Evolutionary conservation across 176 grass and related monocot species (phyloP).

Genomic region (Oryza brachyantha): DNA sequence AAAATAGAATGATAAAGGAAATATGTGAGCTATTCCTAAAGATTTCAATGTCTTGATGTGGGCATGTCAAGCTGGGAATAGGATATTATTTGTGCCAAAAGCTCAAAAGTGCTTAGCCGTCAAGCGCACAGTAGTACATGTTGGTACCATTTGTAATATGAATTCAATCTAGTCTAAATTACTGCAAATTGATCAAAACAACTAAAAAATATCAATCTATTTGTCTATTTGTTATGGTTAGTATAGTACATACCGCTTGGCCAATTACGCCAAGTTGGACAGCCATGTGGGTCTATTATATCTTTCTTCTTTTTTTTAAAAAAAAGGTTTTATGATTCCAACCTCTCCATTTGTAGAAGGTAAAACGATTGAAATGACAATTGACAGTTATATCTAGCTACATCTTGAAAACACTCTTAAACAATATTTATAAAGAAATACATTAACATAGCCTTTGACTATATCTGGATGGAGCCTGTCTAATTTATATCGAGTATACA

Average conservation of each 20-base stretch:
- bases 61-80: background rate
- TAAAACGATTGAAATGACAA: too few relatives aligned
- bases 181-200: background rate
- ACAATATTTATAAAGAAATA: too few relatives aligned
- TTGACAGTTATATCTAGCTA: too few relatives aligned
- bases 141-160: too few relatives aligned
- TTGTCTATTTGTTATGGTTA: background rate
- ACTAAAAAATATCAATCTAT: background rate
- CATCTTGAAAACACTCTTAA: too few relatives aligned
- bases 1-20: background rate
- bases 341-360: background rate
- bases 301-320: too few relatives aligned
- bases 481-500: background rate
- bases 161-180: background rate
- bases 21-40: background rate
- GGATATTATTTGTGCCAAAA: background rate
- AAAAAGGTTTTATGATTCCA: background rate
- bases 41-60: background rate
- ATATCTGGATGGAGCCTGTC: too few relatives aligned
- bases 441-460: too few relatives aligned
- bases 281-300: too few relatives aligned
- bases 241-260: background rate
- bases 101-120: background rate
- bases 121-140: too few relatives aligned
- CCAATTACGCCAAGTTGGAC: background rate